phyloP scores from a whole-genome alignment of 495 filamentous ascomycete species.

The Viridothelium virens region DNA sequence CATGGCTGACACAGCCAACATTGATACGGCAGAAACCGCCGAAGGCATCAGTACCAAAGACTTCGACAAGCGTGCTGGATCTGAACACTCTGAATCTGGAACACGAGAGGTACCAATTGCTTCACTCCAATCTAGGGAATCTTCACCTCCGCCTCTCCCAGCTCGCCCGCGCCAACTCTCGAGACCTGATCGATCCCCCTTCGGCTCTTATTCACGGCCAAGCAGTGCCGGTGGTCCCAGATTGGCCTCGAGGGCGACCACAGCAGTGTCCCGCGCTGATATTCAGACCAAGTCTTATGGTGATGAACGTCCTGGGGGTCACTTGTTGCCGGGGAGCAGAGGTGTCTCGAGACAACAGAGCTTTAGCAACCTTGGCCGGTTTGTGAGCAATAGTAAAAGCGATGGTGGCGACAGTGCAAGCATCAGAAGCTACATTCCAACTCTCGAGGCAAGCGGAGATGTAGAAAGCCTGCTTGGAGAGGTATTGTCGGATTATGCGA shows the following conservation, averaged over 20 bases:
- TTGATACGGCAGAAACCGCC: background rate
- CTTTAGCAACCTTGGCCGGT: conserved; percentile 42
- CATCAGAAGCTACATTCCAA: conserved; percentile 72
- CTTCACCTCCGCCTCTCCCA: conserved; percentile 54
- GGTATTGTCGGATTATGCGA: conserved; percentile 46
- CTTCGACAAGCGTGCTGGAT: background rate
- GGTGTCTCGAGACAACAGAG: conserved; percentile 29
- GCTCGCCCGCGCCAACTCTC: conserved; percentile 50
- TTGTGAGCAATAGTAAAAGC: conserved; percentile 45
- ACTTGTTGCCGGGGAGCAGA: conserved; percentile 26
- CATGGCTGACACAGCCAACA: background rate
- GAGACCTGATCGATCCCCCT: conserved; percentile 34
- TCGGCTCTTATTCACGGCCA: conserved; percentile 1
- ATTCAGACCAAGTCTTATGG: conserved; percentile 63
- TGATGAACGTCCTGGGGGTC: conserved; percentile 44
- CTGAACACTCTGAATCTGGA: background rate
- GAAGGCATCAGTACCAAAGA: background rate
- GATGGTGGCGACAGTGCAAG: conserved; percentile 76
- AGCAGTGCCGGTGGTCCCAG: conserved; percentile 30
- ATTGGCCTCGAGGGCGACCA: conserved; percentile 70
- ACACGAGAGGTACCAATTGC: background rate
- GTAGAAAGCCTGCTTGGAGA: conserved; percentile 77
- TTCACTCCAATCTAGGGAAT: conserved; percentile 11
- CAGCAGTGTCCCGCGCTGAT: conserved; percentile 70
- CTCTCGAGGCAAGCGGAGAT: conserved; percentile 63